A percentile compares a stretch with the other conserved stretches of the same genome.
phyloP scores from a whole-genome alignment of 192 early-diverging fungal species.

The Coemansia umbellata region DNA sequence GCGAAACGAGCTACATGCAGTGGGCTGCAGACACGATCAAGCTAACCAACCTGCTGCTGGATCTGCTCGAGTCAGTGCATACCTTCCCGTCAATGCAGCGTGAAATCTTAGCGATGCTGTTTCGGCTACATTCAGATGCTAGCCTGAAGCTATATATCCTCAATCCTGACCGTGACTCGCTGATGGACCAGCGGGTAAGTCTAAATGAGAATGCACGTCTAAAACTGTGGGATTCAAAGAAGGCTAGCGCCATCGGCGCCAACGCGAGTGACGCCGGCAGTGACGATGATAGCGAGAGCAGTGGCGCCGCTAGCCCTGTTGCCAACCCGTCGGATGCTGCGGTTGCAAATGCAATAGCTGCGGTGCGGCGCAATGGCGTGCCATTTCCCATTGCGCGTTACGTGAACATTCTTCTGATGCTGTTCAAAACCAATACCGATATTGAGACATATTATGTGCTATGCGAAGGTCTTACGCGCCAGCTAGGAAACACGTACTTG shows the following conservation, averaged over 20 bases:
- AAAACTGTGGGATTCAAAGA: conserved; percentile 8
- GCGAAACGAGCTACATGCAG: conserved; percentile 12
- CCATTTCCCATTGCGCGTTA: conserved; percentile 57
- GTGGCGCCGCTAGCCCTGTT: not conserved
- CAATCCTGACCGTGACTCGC: conserved; percentile 23
- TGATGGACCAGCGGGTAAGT: conserved; percentile 50
- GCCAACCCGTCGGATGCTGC: not conserved
- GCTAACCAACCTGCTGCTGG: conserved; percentile 30
- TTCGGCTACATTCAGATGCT: conserved; percentile 46
- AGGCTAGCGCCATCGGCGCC: not conserved
- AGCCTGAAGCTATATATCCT: conserved; percentile 37
- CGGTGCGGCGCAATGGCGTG: conserved; percentile 1
- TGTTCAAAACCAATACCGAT: conserved; percentile 64
- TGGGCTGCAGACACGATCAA: conserved; percentile 25
- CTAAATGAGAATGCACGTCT: conserved; percentile 43
- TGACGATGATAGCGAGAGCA: not conserved
- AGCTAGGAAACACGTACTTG: conserved; percentile 71
- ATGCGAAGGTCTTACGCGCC: conserved; percentile 59
- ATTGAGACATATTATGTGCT: conserved; percentile 71
- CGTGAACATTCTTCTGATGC: conserved; percentile 53
- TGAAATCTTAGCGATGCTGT: conserved; percentile 22
- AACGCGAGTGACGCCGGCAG: not conserved
- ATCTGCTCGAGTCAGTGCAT: conserved; percentile 30
- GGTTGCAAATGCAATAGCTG: not conserved
- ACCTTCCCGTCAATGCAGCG: conserved; percentile 40